Conservation (phyloP, 306 rosid genomes). For the Inga oerstediana region DNA sequence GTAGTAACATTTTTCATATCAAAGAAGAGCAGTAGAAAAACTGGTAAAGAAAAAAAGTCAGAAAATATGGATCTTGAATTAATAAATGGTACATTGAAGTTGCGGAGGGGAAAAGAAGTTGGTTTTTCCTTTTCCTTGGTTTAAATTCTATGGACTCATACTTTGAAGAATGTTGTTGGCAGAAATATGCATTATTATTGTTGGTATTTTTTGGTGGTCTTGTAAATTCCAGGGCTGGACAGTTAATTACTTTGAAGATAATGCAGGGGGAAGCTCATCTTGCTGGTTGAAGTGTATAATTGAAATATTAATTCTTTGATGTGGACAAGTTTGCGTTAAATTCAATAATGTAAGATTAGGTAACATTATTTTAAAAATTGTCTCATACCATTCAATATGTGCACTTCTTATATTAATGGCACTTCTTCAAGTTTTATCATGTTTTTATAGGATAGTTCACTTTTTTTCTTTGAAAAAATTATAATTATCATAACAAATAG, state of each 20-base stretch:
- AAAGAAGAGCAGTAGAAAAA: background rate
- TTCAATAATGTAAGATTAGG: background rate
- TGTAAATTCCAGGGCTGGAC: background rate
- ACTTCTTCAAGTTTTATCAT: background rate
- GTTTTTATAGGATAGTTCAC: background rate
- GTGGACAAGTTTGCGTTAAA: background rate
- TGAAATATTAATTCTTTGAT: background rate
- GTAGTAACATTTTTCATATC: background rate
- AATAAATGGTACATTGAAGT: background rate
- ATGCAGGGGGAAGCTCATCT: background rate
- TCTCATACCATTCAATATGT: too few species aligned
- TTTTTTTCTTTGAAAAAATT: background rate
- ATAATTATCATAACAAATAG: background rate
- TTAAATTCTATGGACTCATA: background rate
- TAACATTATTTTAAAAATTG: too few species aligned
- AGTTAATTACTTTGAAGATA: background rate
- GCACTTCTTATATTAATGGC: too few species aligned
- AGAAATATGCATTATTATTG: background rate
- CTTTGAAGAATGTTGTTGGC: background rate
- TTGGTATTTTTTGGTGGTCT: slow-evolving; percentile 6
- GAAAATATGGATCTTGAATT: background rate
- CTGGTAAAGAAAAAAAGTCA: background rate
- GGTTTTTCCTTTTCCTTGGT: background rate
- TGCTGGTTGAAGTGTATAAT: background rate
- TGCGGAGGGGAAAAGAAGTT: background rate